phyloP scores from a whole-genome alignment of 805 yeast genomes.

The Metahyphopichia silvanorum region DNA sequence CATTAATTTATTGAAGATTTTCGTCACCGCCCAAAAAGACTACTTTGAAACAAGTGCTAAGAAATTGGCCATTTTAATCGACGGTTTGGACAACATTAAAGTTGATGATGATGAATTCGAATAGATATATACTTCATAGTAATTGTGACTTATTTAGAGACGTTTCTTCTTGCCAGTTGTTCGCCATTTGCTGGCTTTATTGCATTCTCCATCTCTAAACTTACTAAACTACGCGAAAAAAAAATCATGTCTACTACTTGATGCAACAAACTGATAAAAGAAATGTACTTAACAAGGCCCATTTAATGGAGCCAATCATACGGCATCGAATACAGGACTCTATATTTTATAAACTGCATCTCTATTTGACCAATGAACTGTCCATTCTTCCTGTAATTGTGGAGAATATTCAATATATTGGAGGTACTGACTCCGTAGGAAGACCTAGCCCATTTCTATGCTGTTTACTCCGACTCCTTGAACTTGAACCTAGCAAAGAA shows the following conservation, averaged over 20 bases:
- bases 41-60: conserved; percentile 37
- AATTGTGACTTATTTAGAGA: too few species aligned
- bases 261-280: conserved; percentile 31
- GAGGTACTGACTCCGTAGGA: conserved; percentile 54
- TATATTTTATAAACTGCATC: conserved; percentile 39
- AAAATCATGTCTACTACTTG: too few species aligned
- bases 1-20: conserved; percentile 60
- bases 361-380: conserved; percentile 39
- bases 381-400: conserved; percentile 33
- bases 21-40: conserved; percentile 66
- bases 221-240: too few species aligned
- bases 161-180: too few species aligned
- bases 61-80: conserved; percentile 28
- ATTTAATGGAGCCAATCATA: conserved; percentile 38
- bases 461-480: conserved; percentile 70
- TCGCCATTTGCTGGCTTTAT: too few species aligned
- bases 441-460: conserved; percentile 75
- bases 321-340: conserved; percentile 42
- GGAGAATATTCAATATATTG: conserved; percentile 44
- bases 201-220: too few species aligned
- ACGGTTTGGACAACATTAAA: conserved; percentile 31
- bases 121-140: neutral
- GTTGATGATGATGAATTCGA: conserved; percentile 21
- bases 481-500: conserved; percentile 64
- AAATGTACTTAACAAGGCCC: conserved; percentile 25